Evolutionary conservation across 2,329 filamentous ascomycete genomes (phyloP).

Genomic region (Akanthomyces uredinophilus): DNA sequence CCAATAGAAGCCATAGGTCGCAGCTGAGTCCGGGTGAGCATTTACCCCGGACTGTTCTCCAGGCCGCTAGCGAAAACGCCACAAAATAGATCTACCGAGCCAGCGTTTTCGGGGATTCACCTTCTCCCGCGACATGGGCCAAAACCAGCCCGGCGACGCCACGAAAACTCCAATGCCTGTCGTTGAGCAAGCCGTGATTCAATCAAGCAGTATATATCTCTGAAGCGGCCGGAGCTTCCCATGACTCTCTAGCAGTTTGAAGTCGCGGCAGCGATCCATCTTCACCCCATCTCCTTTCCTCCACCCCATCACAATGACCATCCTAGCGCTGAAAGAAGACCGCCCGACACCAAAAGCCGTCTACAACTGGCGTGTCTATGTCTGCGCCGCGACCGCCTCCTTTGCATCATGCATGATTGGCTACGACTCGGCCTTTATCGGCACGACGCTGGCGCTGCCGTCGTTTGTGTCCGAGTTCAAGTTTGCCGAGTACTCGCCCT

Average conservation of each 20-base stretch:
- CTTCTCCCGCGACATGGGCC: not conserved
- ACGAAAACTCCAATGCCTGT: not conserved
- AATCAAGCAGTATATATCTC: not conserved
- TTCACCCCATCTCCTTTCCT: too few relatives aligned
- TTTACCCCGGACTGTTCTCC: not conserved
- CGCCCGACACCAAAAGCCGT: constrained; percentile 52
- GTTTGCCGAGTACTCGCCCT: constrained; percentile 45
- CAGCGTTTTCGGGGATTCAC: not conserved
- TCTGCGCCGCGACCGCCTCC: constrained; percentile 48
- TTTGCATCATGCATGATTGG: constrained; percentile 54
- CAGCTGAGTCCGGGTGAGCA: not conserved
- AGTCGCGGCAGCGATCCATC: not conserved
- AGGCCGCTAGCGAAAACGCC: not conserved
- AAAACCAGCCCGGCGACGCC: not conserved
- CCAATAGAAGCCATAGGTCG: not conserved
- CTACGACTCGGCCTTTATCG: constrained; percentile 72
- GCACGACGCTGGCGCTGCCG: constrained; percentile 64
- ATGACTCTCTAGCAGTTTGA: not conserved
- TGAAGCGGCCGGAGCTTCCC: not conserved
- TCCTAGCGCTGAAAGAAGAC: constrained; percentile 50
- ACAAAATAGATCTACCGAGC: not conserved
- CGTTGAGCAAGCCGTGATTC: not conserved
- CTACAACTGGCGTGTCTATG: constrained; percentile 58
- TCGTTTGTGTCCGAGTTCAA: constrained; percentile 67
- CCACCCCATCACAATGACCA: constrained; percentile 31